Base-by-base conservation (phyloP, 306 rosid genomes). In the Spatholobus suberectus region DNA sequence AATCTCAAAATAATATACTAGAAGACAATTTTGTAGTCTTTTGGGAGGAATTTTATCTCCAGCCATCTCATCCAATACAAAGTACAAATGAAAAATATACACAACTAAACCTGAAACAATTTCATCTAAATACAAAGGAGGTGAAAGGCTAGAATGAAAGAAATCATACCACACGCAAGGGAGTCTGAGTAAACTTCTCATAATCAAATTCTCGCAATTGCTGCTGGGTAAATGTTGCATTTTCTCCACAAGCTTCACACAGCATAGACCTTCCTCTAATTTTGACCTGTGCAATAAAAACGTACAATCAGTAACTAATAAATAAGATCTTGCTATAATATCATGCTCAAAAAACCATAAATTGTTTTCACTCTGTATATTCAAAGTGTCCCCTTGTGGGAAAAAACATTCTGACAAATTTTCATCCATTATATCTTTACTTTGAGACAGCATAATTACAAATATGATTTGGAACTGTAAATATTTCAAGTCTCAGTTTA, bases 101-200 rank as follows among this genome's bases (percentile, higher is more conserved):
- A 21, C 24, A 32, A 65, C 17, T 66, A 35, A 65, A 35, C 40
- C 38, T 7, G 23, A 76, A 46, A 72, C 8, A 70, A 52, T 15
- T 13, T 27, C 65, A 26, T 77, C 37, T 20, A 74, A 67, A 75
- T 34, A 58, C 18, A 83, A 34, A 24, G 43, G 37, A 21, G 13
- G 51, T 58, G 43, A 68, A 67, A 84, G 57, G 51, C 65, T n/a
- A 66, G 57, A 12, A 77, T 29, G 24, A 52, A 80, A 68, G 82
- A 79, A 63, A 79, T 26, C 80, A 62, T 94, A 96, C 99, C 92
- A 91, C 78, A 67, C 89, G 70, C 62, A 94, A 78, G 41, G 98
- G 94, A 82, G 95, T 76, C 84, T 92, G 94, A 44, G 97, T 92
- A 86, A 96, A 96, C 26, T 91, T 87, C 87, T 91, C 99, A 66